A percentile compares a stretch with the other conserved stretches of the same genome.
Evolutionary conservation across 2,329 filamentous ascomycete genomes (phyloP).

Genomic region (Fusarium sp.): DNA sequence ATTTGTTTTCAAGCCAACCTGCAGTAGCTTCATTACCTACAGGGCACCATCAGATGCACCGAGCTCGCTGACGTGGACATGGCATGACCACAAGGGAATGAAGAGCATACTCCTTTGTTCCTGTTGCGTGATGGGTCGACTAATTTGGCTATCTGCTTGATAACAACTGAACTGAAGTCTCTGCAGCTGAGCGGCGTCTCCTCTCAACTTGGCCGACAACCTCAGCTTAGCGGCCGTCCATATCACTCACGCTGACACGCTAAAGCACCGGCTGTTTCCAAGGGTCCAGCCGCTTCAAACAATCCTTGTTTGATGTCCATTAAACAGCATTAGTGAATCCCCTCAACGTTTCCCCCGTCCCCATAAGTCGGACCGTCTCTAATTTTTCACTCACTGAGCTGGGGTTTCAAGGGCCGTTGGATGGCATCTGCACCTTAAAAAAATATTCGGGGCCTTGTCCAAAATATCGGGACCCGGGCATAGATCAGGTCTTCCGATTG

Average conservation of each 20-base stretch:
- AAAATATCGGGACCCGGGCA: constrained; percentile 13
- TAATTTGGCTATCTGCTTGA: neutral
- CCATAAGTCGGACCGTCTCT: constrained; percentile 24
- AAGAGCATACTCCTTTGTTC: neutral
- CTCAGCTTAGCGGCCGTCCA: constrained; percentile 2
- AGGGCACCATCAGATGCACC: neutral
- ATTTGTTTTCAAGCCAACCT: neutral
- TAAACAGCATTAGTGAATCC: constrained; percentile 4
- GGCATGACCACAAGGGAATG: constrained; percentile 17
- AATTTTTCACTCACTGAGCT: constrained; percentile 1
- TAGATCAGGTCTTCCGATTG: constrained; percentile 23
- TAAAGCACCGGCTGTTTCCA: neutral
- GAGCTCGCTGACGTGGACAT: constrained; percentile 35
- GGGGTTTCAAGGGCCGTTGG: constrained; percentile 19
- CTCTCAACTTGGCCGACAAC: constrained; percentile 2
- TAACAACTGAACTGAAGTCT: constrained; percentile 1
- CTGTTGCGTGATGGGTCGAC: neutral
- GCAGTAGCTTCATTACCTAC: constrained; percentile 17
- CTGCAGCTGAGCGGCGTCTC: constrained; percentile 12
- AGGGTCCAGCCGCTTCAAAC: neutral
- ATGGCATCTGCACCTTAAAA: constrained; percentile 14
- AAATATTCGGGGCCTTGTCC: neutral
- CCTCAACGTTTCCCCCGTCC: constrained; percentile 1
- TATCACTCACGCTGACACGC: neutral
- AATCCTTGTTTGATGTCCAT: constrained; percentile 21